These are phyloP conservation scores for Musa schizocarpa DNA, from an alignment of 176 grass and related monocot species.

Conservation along the genomic window DNA sequence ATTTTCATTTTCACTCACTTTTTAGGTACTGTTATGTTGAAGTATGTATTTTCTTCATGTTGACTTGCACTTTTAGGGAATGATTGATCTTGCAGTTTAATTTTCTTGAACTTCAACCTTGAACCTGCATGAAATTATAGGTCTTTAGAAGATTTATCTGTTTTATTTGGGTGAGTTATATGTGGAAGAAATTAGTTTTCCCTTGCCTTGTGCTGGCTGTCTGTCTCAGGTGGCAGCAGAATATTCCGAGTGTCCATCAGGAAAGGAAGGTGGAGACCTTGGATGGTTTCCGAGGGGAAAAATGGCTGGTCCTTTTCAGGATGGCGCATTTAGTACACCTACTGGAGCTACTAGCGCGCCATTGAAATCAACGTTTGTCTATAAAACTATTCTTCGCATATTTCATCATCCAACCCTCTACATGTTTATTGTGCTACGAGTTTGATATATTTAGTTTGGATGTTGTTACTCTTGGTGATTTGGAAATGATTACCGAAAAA, in stretches of 20 bases:
- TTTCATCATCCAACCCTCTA: neutral
- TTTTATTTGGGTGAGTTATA: too few relatives aligned
- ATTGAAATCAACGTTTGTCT: conserved; percentile 82
- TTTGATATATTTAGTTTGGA: neutral
- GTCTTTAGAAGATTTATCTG: too few relatives aligned
- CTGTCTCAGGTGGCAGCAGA: conserved; percentile 55
- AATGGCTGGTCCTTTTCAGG: conserved; percentile 96
- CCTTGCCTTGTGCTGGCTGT: neutral
- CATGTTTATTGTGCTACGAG: neutral
- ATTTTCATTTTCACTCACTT: too few relatives aligned
- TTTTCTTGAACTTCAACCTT: too few relatives aligned
- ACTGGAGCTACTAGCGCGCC: conserved; percentile 72
- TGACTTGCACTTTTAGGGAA: too few relatives aligned
- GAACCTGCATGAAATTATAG: too few relatives aligned
- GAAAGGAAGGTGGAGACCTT: conserved; percentile 96
- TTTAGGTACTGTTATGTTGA: too few relatives aligned
- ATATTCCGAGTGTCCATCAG: conserved; percentile 87
- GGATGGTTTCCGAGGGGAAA: conserved; percentile 95
- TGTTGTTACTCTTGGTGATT: neutral
- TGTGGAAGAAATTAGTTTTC: neutral
- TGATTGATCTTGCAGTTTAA: too few relatives aligned
- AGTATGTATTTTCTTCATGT: too few relatives aligned
- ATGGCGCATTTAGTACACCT: conserved; percentile 74
- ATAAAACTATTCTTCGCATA: neutral
- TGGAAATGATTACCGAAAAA: neutral